Base-by-base conservation (phyloP, 176 grass and related monocot species). In the Triticum dicoccoides region DNA sequence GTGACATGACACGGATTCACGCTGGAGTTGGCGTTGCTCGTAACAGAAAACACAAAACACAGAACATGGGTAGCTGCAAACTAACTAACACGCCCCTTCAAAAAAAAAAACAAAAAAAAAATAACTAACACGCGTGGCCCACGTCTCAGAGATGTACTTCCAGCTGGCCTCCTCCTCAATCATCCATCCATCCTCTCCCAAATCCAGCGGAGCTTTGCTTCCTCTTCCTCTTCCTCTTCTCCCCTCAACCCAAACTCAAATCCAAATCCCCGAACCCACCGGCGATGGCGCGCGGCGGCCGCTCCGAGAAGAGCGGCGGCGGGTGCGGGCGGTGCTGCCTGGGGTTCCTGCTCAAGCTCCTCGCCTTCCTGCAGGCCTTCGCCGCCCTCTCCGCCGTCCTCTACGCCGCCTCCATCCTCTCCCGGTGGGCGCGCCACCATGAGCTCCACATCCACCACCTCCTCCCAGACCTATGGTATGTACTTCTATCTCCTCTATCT, bases 331-430 rank as follows among this genome's bases (percentile, higher is more conserved):
- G 76, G 12, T 85, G 85, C 73, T 89, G 47, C 85, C 69, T 92
- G 5, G 80, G 62, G 4, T 92, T 92, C 88, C 69, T 92, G 39
- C 83, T 92, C 79, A 95, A 95, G 88, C 39, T 95, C 21, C 83
- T 92, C 63, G 81, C 86, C 39, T 95, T 90, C 85, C 88, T 92
- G 8, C 88, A 95, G 69, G 88, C 88, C 82, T 95, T 92, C 63
- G 85, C 81, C 52, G 90, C 87, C 17, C 39, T 92, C 79, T 90
- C 83, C 61, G 68, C 72, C 12, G 33, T 89, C 34, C 8, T 95
- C 78, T 95, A 95, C 69, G 88, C 90, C 51, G 61, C 88, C 1
- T 95, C 90, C 90, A 76, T 90, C 74, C 75, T 95, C 82, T 90
- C 84, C 52, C 83, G 80, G 18, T 95, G 93, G 90, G 69, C 58